These are phyloP conservation scores for Obelidium mucronatum DNA, from an alignment of 192 early-diverging fungal species.

Conservation along the genomic window DNA sequence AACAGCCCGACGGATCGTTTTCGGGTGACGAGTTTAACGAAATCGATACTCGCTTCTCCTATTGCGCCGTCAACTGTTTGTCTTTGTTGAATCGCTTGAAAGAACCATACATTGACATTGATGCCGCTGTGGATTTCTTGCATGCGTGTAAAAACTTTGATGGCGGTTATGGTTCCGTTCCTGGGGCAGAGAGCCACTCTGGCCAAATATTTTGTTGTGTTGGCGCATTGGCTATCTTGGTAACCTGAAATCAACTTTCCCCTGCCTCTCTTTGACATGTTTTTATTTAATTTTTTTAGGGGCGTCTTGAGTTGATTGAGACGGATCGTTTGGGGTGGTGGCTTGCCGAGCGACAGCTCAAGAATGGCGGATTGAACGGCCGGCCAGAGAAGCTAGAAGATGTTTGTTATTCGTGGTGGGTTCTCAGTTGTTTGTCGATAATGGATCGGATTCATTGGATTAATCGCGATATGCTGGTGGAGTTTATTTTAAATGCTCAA, in stretches of 20 bases:
- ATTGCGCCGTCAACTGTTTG: slow-evolving; percentile 79
- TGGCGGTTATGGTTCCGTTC: slow-evolving; percentile 91
- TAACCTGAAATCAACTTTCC: neutral
- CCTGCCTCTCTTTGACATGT: neutral
- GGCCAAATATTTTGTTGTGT: slow-evolving; percentile 90
- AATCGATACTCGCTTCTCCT: slow-evolving; percentile 92
- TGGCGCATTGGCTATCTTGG: slow-evolving; percentile 84
- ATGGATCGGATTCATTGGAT: slow-evolving; percentile 88
- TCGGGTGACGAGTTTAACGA: slow-evolving; percentile 94
- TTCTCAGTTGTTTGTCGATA: slow-evolving; percentile 85
- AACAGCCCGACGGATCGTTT: slow-evolving; percentile 79
- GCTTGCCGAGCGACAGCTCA: slow-evolving; percentile 93
- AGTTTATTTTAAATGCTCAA: slow-evolving; percentile 76
- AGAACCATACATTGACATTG: slow-evolving; percentile 59
- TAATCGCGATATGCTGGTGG: slow-evolving; percentile 70
- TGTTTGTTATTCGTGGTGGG: slow-evolving; percentile 99
- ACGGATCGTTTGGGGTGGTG: slow-evolving; percentile 87
- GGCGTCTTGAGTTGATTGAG: slow-evolving; percentile 80
- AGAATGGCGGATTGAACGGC: slow-evolving; percentile 93
- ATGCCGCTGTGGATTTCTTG: slow-evolving; percentile 75
- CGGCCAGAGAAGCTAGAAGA: slow-evolving; percentile 96
- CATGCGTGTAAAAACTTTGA: slow-evolving; percentile 90
- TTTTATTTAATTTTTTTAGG: neutral
- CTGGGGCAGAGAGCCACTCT: slow-evolving; percentile 92
- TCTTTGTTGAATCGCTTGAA: slow-evolving; percentile 78